Evolutionary conservation across 257 asterid species (phyloP), one percentile per base, ranked within the genome.

Genomic region (Solanum lignicaule): DNA sequence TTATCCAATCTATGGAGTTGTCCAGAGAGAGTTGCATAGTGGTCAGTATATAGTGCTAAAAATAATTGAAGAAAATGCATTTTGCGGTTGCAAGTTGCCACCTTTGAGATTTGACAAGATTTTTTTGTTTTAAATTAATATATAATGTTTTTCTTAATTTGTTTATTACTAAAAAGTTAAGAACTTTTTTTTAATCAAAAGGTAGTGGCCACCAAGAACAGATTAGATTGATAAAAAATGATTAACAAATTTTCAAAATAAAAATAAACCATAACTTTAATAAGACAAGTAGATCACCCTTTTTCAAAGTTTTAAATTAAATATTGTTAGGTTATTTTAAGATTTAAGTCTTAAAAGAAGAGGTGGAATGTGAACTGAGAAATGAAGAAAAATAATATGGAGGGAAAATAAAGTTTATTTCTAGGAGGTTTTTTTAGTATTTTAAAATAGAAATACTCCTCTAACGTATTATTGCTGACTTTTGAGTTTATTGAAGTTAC

Each of bases 11-110:
- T 88, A 84, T 66, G 66, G 87, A 71, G 87, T 81, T 81, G 85
- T 81, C 39, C 87, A 84, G 60, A 48, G 87, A 87, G 81, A 74
- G 89, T 88, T 68, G 60, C 76, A 4, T 89, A 93, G 91, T 93
- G 93, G 18, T 43, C 16, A 4, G 18, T 78, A 15, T 79, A 4
- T 43, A 43, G 38, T 79, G 85, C 66, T 65, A 86, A 82, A 75
- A 82, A 75, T 58, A n/a, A 33, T 87, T 69, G 58, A 69, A 27
- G 29, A 76, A 29, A 83, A 88, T n/a, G n/a, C 69, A 82, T 81
- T 88, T 32, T 90, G 90, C 94, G 93, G 91, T 92, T 87, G 93
- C 95, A 92, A 91, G 93, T 91, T 93, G 96, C 94, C 89, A 83
- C 95, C 92, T 86, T 92, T 87, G 87, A 89, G 92, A 92, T 92